phyloP scores from a whole-genome alignment of 225 moss, liverwort and hornwort genomes.

The Neckera pumila region DNA sequence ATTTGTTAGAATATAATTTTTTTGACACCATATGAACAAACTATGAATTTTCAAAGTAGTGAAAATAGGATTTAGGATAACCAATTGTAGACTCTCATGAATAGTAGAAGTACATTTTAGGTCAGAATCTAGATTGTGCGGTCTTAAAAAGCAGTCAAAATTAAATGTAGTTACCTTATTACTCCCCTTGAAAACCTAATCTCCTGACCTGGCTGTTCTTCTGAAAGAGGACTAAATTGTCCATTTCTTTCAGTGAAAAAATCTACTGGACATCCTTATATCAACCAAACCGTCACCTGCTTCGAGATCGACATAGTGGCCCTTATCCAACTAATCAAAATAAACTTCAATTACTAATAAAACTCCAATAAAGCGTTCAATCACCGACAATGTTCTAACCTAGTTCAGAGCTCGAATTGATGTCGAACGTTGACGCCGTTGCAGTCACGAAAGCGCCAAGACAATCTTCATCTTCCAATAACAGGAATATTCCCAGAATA shows the following conservation, averaged over 20 bases:
- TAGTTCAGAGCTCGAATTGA: background rate
- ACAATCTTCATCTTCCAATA: background rate
- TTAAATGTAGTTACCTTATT: no score
- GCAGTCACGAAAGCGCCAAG: background rate
- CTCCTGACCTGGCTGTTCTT: background rate
- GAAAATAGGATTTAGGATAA: no score
- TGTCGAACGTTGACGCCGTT: background rate
- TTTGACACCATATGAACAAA: no score
- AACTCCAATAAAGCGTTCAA: background rate
- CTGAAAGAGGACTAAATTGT: background rate
- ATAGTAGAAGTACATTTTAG: no score
- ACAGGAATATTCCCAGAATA: background rate
- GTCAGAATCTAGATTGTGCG: no score
- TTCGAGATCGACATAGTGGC: background rate
- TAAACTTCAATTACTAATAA: background rate
- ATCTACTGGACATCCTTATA: no score
- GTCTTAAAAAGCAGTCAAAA: no score
- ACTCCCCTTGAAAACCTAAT: background rate
- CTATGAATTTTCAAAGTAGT: no score
- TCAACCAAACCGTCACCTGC: background rate
- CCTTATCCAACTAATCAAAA: background rate
- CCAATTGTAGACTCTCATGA: no score
- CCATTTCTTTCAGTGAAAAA: background rate
- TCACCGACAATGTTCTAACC: background rate
- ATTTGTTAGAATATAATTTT: no score